Conservation (phyloP, 495 filamentous ascomycete species). For the Aspergillus conjunctus region DNA sequence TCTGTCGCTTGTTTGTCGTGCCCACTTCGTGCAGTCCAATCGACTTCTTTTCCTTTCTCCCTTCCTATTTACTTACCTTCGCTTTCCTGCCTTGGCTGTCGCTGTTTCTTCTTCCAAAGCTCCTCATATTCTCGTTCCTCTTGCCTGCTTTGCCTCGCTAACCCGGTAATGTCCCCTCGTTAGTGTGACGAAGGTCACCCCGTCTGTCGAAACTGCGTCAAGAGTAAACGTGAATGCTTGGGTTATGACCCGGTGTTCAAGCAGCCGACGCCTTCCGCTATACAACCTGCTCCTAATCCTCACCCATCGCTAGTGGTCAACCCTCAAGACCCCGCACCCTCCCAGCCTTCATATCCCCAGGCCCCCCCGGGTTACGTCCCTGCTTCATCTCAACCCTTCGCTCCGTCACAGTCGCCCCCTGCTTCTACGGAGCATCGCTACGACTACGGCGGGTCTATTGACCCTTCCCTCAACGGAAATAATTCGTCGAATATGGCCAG, state of each 20-base stretch:
- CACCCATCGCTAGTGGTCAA: conserved; percentile 51
- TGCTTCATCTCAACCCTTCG: conserved; percentile 63
- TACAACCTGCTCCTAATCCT: conserved; percentile 71
- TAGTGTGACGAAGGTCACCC: conserved; percentile 98
- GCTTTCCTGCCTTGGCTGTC: conserved; percentile 24
- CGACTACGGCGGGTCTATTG: conserved; percentile 65
- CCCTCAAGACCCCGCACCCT: conserved; percentile 43
- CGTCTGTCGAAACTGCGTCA: conserved; percentile 94
- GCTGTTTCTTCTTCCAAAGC: conserved; percentile 23
- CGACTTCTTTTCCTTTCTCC: conserved; percentile 4
- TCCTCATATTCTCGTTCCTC: conserved; percentile 20
- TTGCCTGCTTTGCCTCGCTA: conserved; percentile 21
- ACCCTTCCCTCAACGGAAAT: conserved; percentile 66
- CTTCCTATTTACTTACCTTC: conserved; percentile 23
- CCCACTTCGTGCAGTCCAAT: conserved; percentile 24
- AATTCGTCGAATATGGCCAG: conserved; percentile 36
- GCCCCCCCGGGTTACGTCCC: conserved; percentile 61
- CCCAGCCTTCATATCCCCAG: conserved; percentile 43
- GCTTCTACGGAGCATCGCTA: conserved; percentile 50
- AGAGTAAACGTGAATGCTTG: conserved; percentile 95
- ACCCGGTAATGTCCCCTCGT: conserved; percentile 7
- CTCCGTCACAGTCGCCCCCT: conserved; percentile 52
- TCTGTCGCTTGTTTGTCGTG: conserved; percentile 27
- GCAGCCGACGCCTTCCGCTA: conserved; percentile 72
- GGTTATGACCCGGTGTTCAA: conserved; percentile 99